Evolutionary conservation across 2,329 filamentous ascomycete genomes (phyloP), one percentile per base, ranked within the genome.

Genomic region (Cercospora zeina): DNA sequence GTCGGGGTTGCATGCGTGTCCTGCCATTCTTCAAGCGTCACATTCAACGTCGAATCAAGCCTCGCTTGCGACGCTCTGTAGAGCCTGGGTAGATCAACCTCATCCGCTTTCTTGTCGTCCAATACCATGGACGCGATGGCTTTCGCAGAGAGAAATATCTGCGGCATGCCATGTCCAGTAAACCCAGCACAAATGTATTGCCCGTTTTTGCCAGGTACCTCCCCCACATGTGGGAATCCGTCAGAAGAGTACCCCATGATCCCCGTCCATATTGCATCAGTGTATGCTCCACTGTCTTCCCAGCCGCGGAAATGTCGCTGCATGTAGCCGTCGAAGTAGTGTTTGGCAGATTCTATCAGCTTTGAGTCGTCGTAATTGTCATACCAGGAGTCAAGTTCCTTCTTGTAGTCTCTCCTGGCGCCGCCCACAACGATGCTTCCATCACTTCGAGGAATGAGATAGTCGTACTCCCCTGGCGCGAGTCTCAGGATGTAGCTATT

Each of bases 321-420:
- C 77, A 83, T 83, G 58, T 81, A 82, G 0, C 73, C 73, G 21
- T 79, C 73, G 63, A 82, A 84, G 67, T 83, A 80, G 24, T 71
- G 54, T 34, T 73, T 72, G 0, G 78, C 78, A 0, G 71, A 64
- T 3, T 76, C 74, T n/a, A 85, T 80, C 3, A 80, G 66, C 4
- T 71, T 73, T 4, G 74, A 72, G 66, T 85, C 82, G 54, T 82
- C 78, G 4, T 73, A 74, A 42, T 78, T 80, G 16, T 77, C 72
- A 63, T 79, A 80, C 81, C 82, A 84, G 30, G 75, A 67, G 5
- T 73, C 61, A 10, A 68, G 53, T 14, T 68, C 39, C 11, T 50
- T 58, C 58, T 64, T 67, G 54, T 62, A 68, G 51, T 68, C 67
- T 42, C 65, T 37, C 7, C 42, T 66, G 1, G 75, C 80, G 24